Conservation (phyloP, 257 asterid genomes). For the Nicotiana benthamiana region DNA sequence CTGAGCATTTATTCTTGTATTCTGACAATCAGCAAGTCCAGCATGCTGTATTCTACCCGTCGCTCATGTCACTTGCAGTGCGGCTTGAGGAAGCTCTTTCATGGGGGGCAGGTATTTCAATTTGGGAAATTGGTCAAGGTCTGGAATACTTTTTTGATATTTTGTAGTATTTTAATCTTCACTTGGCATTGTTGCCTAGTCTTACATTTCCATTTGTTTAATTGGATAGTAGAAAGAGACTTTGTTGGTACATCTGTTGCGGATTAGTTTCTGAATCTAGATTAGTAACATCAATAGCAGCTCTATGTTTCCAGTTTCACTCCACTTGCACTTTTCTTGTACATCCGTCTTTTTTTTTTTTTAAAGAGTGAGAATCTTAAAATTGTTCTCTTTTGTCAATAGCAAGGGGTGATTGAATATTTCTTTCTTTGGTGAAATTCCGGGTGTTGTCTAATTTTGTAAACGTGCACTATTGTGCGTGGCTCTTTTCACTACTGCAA, state of each 20-base stretch:
- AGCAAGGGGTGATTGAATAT: background rate
- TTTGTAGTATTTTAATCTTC: slow-evolving; percentile 25
- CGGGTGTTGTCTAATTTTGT: background rate
- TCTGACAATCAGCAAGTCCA: slow-evolving; percentile 39
- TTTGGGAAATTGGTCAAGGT: slow-evolving; percentile 99
- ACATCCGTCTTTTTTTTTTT: too few relatives aligned
- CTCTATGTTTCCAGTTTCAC: background rate
- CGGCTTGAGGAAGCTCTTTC: slow-evolving; percentile 74
- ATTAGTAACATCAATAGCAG: background rate
- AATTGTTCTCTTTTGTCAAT: background rate
- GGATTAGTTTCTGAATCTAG: background rate
- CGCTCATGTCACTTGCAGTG: slow-evolving; percentile 52
- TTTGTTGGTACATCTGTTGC: background rate
- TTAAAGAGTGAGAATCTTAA: background rate
- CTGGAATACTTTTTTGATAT: slow-evolving; percentile 70
- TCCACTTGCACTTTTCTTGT: background rate
- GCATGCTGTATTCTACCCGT: slow-evolving; percentile 85
- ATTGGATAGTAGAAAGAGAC: background rate
- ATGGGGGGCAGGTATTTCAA: slow-evolving; percentile 81
- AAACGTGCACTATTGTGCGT: background rate
- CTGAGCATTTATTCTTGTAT: slow-evolving; percentile 85
- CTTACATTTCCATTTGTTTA: background rate
- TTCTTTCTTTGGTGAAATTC: background rate
- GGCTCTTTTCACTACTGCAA: background rate
- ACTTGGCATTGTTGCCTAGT: background rate